Percentiles rank a stretch among this genome's conserved stretches.
Evolutionary conservation across 345 rosid species (phyloP).

Genomic region (Eucalyptus leucophloia): DNA sequence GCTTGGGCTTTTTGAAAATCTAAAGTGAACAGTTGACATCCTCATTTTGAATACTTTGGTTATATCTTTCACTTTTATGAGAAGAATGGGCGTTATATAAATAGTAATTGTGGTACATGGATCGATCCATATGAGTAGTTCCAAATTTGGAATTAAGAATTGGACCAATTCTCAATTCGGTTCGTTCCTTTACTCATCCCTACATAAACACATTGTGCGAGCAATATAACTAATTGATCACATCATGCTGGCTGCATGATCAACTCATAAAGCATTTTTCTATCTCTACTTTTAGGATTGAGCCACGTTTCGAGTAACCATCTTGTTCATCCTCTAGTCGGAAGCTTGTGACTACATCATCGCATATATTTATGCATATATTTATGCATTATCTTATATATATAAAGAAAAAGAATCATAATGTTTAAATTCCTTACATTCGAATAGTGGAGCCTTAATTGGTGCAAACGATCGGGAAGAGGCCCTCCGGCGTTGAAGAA

Average conservation of each 20-base stretch:
- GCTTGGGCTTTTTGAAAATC: too few relatives aligned
- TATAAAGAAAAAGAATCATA: neutral
- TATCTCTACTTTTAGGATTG: fast-evolving
- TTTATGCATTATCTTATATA: neutral
- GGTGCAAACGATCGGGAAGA: neutral
- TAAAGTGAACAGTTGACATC: fast-evolving
- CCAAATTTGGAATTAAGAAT: neutral
- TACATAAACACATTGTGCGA: neutral
- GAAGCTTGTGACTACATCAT: neutral
- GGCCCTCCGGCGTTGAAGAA: neutral
- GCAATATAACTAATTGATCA: too few relatives aligned
- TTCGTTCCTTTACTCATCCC: neutral
- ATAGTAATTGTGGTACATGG: neutral
- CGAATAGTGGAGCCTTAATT: neutral
- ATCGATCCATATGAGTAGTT: fast-evolving
- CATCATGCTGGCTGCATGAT: neutral
- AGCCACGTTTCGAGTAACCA: neutral
- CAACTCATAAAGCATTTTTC: neutral
- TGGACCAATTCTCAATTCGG: fast-evolving
- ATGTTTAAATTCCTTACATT: neutral
- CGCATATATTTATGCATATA: neutral
- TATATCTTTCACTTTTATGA: neutral
- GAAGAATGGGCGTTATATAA: neutral
- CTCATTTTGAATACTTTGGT: neutral
- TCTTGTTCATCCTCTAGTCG: neutral